These are phyloP conservation scores for Candida dajiaensis DNA, from an alignment of 805 yeast species.

Conservation along the genomic window DNA sequence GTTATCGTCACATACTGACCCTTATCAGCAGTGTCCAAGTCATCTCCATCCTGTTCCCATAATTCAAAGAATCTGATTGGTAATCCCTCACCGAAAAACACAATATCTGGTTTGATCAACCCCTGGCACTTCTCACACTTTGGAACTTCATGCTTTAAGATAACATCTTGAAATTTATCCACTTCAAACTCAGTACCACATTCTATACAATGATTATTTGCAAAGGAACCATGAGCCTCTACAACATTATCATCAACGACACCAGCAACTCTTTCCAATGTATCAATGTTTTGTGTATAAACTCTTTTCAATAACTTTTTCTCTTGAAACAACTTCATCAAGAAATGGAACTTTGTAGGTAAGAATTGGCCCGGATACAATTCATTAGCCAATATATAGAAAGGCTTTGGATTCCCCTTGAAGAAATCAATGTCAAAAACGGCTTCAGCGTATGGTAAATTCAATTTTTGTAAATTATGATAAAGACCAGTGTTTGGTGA, in stretches of 20 bases:
- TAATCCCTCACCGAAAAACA: conserved; percentile 86
- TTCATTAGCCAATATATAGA: conserved; percentile 78
- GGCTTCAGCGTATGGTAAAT: conserved; percentile 91
- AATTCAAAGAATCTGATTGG: conserved; percentile 63
- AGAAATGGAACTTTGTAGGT: conserved; percentile 78
- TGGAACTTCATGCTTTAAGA: conserved; percentile 31
- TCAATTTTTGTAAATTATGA: conserved; percentile 64
- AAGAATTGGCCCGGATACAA: conserved; percentile 81
- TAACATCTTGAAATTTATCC: conserved; percentile 36
- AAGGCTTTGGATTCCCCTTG: conserved; percentile 70
- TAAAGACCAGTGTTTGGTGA: conserved; percentile 88
- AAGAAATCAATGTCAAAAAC: conserved; percentile 89
- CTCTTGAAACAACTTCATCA: conserved; percentile 63
- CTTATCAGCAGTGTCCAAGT: conserved; percentile 19
- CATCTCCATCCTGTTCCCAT: conserved; percentile 50
- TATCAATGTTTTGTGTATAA: conserved; percentile 91
- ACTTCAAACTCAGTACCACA: conserved; percentile 53
- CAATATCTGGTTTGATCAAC: conserved; percentile 86
- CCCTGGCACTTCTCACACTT: conserved; percentile 63
- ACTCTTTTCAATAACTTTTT: conserved; percentile 58
- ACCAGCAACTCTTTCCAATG: conserved; percentile 83
- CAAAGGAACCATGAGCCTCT: conserved; percentile 96
- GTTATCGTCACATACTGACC: conserved; percentile 69
- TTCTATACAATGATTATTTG: conserved; percentile 73
- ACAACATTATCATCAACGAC: conserved; percentile 57